Evolutionary conservation across 768 basidiomycete species (phyloP).

Genomic region (Chalciporus pseudorubinellus): DNA sequence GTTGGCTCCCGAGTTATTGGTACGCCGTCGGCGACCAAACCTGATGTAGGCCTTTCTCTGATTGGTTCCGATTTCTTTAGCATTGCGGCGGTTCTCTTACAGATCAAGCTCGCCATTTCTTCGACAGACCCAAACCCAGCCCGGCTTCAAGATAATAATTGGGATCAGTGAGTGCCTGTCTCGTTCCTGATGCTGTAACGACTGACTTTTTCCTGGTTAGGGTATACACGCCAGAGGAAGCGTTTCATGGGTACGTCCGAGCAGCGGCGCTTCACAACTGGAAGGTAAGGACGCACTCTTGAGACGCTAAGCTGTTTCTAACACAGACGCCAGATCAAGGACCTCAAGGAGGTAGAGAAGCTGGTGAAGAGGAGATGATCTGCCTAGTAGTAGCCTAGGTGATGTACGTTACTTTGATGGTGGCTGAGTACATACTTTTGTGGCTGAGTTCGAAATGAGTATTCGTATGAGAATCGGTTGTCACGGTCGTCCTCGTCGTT

Average conservation of each 20-base stretch:
- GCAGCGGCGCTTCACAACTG: conserved; percentile 66
- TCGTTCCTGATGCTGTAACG: background rate
- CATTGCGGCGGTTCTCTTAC: conserved; percentile 48
- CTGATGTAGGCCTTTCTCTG: conserved; percentile 4
- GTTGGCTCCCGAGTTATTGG: conserved; percentile 71
- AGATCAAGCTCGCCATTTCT: conserved; percentile 69
- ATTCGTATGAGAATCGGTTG: background rate
- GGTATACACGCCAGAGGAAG: conserved; percentile 52
- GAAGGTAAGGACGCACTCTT: conserved; percentile 40
- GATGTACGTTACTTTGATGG: background rate
- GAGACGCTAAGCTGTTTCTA: background rate
- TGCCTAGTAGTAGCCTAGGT: background rate
- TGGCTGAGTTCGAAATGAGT: conserved; percentile 26
- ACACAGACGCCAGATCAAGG: conserved; percentile 21
- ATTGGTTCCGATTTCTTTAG: conserved; percentile 15
- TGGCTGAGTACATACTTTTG: conserved; percentile 9
- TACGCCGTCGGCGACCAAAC: conserved; percentile 22
- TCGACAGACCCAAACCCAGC: conserved; percentile 65
- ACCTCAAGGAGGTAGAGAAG: conserved; percentile 15
- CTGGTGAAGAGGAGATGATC: conserved; percentile 14
- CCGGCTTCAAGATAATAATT: conserved; percentile 43
- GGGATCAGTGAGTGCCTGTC: conserved; percentile 41
- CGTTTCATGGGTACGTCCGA: conserved; percentile 60
- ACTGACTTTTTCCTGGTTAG: conserved; percentile 10
- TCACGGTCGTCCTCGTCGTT: conserved; percentile 10